Evolutionary conservation across 2,329 filamentous ascomycete genomes (phyloP), one percentile per base, ranked within the genome.

Genomic region (Alternaria sp.): DNA sequence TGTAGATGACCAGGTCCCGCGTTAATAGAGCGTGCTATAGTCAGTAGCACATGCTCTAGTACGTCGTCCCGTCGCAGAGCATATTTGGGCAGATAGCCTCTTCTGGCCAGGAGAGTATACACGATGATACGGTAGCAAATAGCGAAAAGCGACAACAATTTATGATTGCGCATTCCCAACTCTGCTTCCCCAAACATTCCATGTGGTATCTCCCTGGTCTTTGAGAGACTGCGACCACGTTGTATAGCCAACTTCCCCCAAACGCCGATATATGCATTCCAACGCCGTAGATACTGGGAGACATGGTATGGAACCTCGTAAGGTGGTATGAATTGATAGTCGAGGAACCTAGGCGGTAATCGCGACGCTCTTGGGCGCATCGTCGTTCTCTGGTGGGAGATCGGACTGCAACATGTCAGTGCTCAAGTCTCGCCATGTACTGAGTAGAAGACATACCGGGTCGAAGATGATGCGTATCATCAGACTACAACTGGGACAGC

Each of bases 401-500:
- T 79, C 76, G 19, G 72, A 72, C 77, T 79, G 57, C 25, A n/a
- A 23, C 13, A 8, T 28, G 30, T 62, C 28, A 72, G 70, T 51
- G 21, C 40, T 13, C 4, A 9, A 19, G 7, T 3, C 5, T 8
- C 23, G 15, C n/a, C 21, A 13, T 12, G 28, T 15, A 5, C 1
- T 13, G 50, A 44, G 19, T 12, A 2, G 3, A 50, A 26, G 12
- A 77, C 90, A 73, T 81, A 96, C 93, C 77, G 88, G 81, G 69
- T 98, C 96, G 73, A 93, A 99, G 50, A 99, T 96, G 13, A 99
- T 94, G 62, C 91, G 84, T 61, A 99, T 97, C 93, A 97, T 97
- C 73, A 99, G 83, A 80, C 94, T 97, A 81, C 96, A 99, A 79
- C 94, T 97, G 21, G 96, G 96, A 75, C 96, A 99, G 11, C 98